phyloP scores from a whole-genome alignment of 2,329 filamentous ascomycete genomes.

The Pseudodiploospora longispora region DNA sequence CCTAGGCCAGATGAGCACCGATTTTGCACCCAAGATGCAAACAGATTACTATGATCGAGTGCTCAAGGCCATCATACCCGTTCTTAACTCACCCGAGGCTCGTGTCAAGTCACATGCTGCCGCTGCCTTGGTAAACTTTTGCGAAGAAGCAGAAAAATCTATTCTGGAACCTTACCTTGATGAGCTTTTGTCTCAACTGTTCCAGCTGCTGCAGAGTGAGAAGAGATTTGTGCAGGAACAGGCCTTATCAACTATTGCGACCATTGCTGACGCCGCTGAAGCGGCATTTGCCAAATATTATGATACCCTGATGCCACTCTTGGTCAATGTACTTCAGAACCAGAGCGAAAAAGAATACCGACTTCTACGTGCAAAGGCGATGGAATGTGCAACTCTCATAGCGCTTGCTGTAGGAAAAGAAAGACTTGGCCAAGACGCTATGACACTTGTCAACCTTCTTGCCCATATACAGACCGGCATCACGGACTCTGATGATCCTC shows the following conservation, averaged over 20 bases:
- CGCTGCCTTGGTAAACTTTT: slow-evolving; percentile 97
- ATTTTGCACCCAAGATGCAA: slow-evolving; percentile 97
- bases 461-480: slow-evolving; percentile 82
- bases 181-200: slow-evolving; percentile 73
- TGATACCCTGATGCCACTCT: slow-evolving; percentile 85
- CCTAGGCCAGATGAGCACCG: slow-evolving; percentile 98
- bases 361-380: slow-evolving; percentile 87
- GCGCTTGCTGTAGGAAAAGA: slow-evolving; percentile 91
- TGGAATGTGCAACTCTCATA: slow-evolving; percentile 97
- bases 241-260: slow-evolving; percentile 93
- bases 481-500: slow-evolving; percentile 85
- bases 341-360: slow-evolving; percentile 92
- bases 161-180: slow-evolving; percentile 91
- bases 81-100: slow-evolving; percentile 80
- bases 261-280: slow-evolving; percentile 96
- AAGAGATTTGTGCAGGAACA: slow-evolving; percentile 98
- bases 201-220: slow-evolving; percentile 79
- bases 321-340: slow-evolving; percentile 81
- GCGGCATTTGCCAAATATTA: slow-evolving; percentile 94
- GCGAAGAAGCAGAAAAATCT: slow-evolving; percentile 91
- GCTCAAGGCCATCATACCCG: slow-evolving; percentile 84
- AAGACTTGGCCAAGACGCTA: slow-evolving; percentile 78
- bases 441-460: slow-evolving; percentile 79
- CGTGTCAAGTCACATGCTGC: slow-evolving; percentile 95
- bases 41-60: slow-evolving; percentile 86